Evolutionary conservation across 345 rosid genomes (phyloP), one percentile per base, ranked within the genome.

Genomic region (Eutrema heterophyllum): DNA sequence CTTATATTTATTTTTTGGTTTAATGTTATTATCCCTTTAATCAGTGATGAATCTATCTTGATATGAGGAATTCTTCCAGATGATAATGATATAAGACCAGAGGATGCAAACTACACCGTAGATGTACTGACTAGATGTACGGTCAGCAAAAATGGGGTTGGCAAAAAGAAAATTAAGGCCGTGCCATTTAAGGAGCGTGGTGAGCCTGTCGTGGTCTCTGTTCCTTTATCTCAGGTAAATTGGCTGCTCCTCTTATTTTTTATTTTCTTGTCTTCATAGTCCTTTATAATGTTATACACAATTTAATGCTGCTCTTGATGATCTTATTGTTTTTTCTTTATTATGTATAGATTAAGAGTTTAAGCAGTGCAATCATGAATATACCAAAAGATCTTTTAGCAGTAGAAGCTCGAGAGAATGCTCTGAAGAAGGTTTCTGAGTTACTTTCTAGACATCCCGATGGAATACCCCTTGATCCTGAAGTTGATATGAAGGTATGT

Each of bases 91-190:
- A 79, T 32, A 81, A 92, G 85, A 83, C 89, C 94, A 33, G 92
- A 88, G 84, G 85, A 88, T 86, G 85, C 87, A 68, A 81, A 82
- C 64, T 92, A 95, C 79, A 80, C 84, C 0, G 88, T 90, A 26
- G 91, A 86, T 79, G 83, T 95, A 67, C 88, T 95, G 68, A 88
- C 97, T 41, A 95, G 99, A 82, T 95, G 99, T 81, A 67, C 58
- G 33, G 88, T 89, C 40, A 84, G 84, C 81, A 87, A 70, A 82
- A 87, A 86, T 71, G 85, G 87, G 32, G 61, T 70, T 79, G 87
- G 85, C 13, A 92, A 86, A 79, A 94, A 83, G 79, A 82, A 79
- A 15, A 73, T 87, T 49, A 83, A 80, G 76, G 81, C 86, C 55
- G 82, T 88, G 46, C 90, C 93, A 15, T 38, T 90, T 72, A 87